A percentile compares a stretch with the other conserved stretches of the same genome.
Evolutionary conservation across 306 rosid genomes (phyloP).

Genomic region (Carpinus fangiana): DNA sequence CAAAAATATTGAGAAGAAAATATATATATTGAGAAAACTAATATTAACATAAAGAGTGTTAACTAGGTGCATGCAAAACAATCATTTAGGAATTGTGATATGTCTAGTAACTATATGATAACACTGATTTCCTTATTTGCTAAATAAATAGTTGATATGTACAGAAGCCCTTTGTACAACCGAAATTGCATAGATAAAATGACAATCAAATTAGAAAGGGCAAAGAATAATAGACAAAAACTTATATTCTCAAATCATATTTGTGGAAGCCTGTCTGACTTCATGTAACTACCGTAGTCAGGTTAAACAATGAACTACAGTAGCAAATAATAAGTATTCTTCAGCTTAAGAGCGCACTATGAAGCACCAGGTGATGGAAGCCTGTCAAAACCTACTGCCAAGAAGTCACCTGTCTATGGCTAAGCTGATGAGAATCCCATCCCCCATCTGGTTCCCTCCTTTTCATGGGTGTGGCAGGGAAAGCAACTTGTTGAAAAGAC

Average conservation of each 20-base stretch:
- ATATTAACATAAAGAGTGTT: background rate
- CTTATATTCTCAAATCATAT: constrained; percentile 22
- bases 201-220: constrained; percentile 2
- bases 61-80: background rate
- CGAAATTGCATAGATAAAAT: constrained; percentile 14
- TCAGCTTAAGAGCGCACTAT: background rate
- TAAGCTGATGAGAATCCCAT: constrained; percentile 37
- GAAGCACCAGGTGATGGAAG: background rate
- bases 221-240: constrained; percentile 21
- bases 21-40: background rate
- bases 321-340: constrained; percentile 7
- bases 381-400: constrained; percentile 22
- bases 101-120: background rate
- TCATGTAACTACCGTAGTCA: constrained; percentile 12
- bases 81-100: background rate
- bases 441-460: constrained; percentile 44
- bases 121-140: constrained; percentile 10
- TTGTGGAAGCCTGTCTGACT: constrained; percentile 21
- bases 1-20: background rate
- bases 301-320: constrained; percentile 25
- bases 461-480: constrained; percentile 25
- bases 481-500: constrained; percentile 23
- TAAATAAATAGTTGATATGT: constrained; percentile 12
- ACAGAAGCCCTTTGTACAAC: constrained; percentile 20
- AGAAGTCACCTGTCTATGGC: constrained; percentile 18